A percentile compares a stretch with the other conserved stretches of the same genome.
Evolutionary conservation across 75 land plant species (phyloP).

Genomic region (Sequoiadendron giganteum): DNA sequence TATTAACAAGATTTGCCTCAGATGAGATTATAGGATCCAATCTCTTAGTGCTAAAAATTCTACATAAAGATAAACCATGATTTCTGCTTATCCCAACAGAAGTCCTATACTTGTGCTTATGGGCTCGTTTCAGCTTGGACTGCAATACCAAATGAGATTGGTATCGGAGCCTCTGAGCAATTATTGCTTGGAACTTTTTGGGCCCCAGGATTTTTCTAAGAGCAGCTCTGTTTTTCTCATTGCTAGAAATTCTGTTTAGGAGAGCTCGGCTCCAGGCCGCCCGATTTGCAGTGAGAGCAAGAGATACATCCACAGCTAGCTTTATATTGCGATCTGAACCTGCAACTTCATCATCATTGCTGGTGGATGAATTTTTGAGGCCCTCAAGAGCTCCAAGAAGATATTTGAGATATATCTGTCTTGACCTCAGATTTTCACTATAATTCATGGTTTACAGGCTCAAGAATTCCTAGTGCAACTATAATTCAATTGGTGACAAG

Average conservation of each 20-base stretch:
- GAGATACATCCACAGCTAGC: not conserved
- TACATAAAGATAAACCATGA: too few relatives aligned
- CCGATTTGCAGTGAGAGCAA: not conserved
- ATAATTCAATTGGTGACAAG: too few relatives aligned
- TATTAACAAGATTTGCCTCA: not conserved
- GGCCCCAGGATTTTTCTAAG: not conserved
- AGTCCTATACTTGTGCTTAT: too few relatives aligned
- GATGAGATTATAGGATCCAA: too few relatives aligned
- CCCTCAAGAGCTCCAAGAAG: not conserved
- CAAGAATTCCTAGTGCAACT: too few relatives aligned
- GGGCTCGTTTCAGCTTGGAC: not conserved
- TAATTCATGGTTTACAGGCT: too few relatives aligned
- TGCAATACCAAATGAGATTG: not conserved
- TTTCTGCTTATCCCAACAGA: too few relatives aligned
- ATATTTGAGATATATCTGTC: not conserved
- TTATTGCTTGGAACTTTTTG: not conserved
- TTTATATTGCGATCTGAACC: not conserved
- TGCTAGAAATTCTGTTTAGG: not conserved
- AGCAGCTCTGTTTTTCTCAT: not conserved
- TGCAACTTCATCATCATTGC: not conserved
- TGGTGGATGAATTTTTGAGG: not conserved
- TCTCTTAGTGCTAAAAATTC: too few relatives aligned
- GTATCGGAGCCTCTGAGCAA: not conserved
- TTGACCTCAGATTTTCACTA: too few relatives aligned
- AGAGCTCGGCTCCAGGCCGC: not conserved